phyloP scores from a whole-genome alignment of 2,329 filamentous ascomycete species.

The Fusarium siculi region DNA sequence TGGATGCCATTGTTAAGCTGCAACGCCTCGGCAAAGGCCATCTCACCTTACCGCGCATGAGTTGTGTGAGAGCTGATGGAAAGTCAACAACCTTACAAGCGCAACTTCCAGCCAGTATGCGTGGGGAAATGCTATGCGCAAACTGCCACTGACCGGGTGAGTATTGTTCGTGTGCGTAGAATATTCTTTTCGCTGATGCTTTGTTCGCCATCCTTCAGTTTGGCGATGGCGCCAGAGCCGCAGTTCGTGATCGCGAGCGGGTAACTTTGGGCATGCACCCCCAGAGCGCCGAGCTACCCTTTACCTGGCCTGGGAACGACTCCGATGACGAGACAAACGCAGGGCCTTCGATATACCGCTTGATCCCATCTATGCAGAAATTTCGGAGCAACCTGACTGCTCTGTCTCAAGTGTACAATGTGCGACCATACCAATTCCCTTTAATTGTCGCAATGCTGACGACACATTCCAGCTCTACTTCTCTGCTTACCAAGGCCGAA shows the following conservation, averaged over 20 bases:
- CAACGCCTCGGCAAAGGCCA: conserved; percentile 30
- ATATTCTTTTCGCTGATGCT: conserved; percentile 7
- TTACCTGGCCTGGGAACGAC: conserved; percentile 45
- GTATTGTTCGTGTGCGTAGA: conserved; percentile 5
- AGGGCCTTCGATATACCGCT: conserved; percentile 43
- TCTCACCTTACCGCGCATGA: conserved; percentile 29
- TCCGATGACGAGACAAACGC: conserved; percentile 38
- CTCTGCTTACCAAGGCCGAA: conserved; percentile 64
- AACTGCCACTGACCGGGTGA: conserved; percentile 51
- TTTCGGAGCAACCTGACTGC: conserved; percentile 67
- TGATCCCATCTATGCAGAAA: conserved; percentile 49
- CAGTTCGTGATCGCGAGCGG: conserved; percentile 51
- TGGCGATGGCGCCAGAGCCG: conserved; percentile 48
- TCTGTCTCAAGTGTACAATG: conserved; percentile 67
- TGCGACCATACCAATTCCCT: conserved; percentile 40
- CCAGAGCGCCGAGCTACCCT: conserved; percentile 41
- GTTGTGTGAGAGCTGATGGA: conserved; percentile 41
- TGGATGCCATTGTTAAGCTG: conserved; percentile 29
- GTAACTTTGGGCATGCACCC: conserved; percentile 38
- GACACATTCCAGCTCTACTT: conserved; percentile 64
- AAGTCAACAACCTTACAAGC: conserved; percentile 31
- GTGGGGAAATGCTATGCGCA: conserved; percentile 53
- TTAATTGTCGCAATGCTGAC: conserved; percentile 19
- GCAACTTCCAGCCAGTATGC: conserved; percentile 42
- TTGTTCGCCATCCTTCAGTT: conserved; percentile 46